Evolutionary conservation across 257 asterid species (phyloP), one percentile per base, ranked within the genome.

Genomic region (Solanum tarapatanum): DNA sequence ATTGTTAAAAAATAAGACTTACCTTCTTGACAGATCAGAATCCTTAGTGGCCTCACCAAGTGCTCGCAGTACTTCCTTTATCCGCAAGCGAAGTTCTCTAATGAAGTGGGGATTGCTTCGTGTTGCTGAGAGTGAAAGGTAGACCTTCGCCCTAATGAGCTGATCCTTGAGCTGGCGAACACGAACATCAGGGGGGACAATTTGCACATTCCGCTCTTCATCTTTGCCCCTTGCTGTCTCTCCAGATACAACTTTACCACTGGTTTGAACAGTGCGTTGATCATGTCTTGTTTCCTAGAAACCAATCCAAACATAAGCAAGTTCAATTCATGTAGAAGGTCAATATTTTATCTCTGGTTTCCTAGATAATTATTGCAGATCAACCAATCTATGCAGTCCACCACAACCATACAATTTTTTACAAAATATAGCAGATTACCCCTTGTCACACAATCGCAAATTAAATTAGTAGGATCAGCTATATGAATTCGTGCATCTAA

Each of bases 11-110:
- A 75, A 51, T 77, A 88, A 82, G 30, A 90, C 94, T 91, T 84
- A 93, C 99, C 90, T 94, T 90, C 88, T 93, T 33, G 98, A 93
- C 85, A 96, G 93, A 73, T 94, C 98, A 43, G 98, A 93, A 91
- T 96, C 99, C 92, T 94, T 95, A 82, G 92, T 88, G 89, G 98
- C 95, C 68, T 89, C 96, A 83, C 98, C 99, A 90, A 96, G 96
- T 55, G 90, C 94, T 82, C 94, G 93, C 23, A 68, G 90, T 87
- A 94, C 95, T 93, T 96, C 98, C 90, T 95, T 96, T 88, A 95
- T 92, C 32, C 96, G 98, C 93, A 93, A 90, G 8, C 98, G 94
- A 68, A 96, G 97, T 91, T 96, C 99, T 92, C 97, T 93, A 21
- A 92, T 87, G 86, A 94, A 95, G 92, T 90, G 97, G 69, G 96